Conservation (phyloP, 352 stramenopile species). For the Pseudoperonospora humuli region DNA sequence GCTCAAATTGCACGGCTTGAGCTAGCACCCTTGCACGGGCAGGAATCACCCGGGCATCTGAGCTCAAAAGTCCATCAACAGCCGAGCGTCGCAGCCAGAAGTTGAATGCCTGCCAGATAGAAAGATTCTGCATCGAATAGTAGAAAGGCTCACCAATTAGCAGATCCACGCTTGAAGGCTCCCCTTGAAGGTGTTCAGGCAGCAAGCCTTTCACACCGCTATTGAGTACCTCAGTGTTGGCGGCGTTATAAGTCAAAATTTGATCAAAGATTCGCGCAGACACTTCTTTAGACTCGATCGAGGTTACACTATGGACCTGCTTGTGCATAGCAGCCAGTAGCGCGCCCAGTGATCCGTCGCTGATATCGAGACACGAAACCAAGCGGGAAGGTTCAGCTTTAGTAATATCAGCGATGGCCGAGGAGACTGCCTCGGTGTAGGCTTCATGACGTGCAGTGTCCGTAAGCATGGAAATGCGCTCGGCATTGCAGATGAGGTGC, state of each 20-base stretch:
- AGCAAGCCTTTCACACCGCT: conserved; percentile 62
- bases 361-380: conserved; percentile 62
- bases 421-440: conserved; percentile 30
- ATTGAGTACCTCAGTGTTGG: conserved; percentile 48
- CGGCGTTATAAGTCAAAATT: conserved; percentile 44
- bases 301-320: conserved; percentile 44
- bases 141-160: conserved; percentile 74
- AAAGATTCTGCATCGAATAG: conserved; percentile 84
- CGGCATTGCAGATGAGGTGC: conserved; percentile 73
- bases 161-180: conserved; percentile 40
- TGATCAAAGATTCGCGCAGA: conserved; percentile 72
- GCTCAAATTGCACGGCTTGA: conserved; percentile 58
- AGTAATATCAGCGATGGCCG: conserved; percentile 9
- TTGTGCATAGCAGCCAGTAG: conserved; percentile 47
- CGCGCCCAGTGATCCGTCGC: conserved; percentile 60
- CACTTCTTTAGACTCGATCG: conserved; percentile 76
- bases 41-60: conserved; percentile 41
- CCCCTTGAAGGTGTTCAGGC: conserved; percentile 45
- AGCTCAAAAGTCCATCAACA: conserved; percentile 30
- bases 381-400: conserved; percentile 9
- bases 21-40: conserved; percentile 40
- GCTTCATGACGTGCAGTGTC: conserved; percentile 34
- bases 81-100: conserved; percentile 70
- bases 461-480: conserved; percentile 70
- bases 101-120: conserved; percentile 77